These are phyloP conservation scores for Cryptomeria japonica DNA, from an alignment of 75 land plant species.

Conservation along the genomic window DNA sequence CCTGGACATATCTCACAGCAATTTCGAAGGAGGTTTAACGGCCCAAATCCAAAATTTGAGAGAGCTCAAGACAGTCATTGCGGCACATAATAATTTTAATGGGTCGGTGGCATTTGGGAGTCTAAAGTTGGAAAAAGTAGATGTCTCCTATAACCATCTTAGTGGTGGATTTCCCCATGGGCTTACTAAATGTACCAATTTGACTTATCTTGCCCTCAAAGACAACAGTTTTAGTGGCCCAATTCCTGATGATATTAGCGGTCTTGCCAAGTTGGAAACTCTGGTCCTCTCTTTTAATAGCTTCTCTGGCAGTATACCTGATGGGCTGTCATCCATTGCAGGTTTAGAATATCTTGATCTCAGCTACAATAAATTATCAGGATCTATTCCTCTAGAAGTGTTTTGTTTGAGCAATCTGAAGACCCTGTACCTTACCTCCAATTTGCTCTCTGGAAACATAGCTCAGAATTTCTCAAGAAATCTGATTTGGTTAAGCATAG, in stretches of 20 bases:
- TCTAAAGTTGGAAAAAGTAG: background rate
- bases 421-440: slow-evolving; percentile 26
- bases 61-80: slow-evolving; percentile 13
- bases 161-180: background rate
- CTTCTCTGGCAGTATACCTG: slow-evolving; percentile 24
- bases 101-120: slow-evolving; percentile 18
- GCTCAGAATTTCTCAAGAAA: slow-evolving; percentile 11
- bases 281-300: slow-evolving; percentile 17
- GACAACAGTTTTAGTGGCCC: background rate
- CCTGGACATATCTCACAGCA: slow-evolving; percentile 18
- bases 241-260: slow-evolving; percentile 14
- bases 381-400: slow-evolving; percentile 22
- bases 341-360: slow-evolving; percentile 6
- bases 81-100: slow-evolving; percentile 10
- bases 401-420: slow-evolving; percentile 19
- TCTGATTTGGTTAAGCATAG: background rate
- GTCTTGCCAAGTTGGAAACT: slow-evolving; percentile 4
- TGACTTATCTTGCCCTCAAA: background rate
- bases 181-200: background rate
- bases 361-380: slow-evolving; percentile 21
- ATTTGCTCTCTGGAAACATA: slow-evolving; percentile 15
- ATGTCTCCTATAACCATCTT: background rate
- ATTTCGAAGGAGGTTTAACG: slow-evolving; percentile 15
- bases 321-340: slow-evolving; percentile 5
- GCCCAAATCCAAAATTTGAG: slow-evolving; percentile 14